Percentiles rank a stretch among this genome's conserved stretches.
phyloP scores from a whole-genome alignment of 2,329 filamentous ascomycete genomes.

The Diaporthe eres region DNA sequence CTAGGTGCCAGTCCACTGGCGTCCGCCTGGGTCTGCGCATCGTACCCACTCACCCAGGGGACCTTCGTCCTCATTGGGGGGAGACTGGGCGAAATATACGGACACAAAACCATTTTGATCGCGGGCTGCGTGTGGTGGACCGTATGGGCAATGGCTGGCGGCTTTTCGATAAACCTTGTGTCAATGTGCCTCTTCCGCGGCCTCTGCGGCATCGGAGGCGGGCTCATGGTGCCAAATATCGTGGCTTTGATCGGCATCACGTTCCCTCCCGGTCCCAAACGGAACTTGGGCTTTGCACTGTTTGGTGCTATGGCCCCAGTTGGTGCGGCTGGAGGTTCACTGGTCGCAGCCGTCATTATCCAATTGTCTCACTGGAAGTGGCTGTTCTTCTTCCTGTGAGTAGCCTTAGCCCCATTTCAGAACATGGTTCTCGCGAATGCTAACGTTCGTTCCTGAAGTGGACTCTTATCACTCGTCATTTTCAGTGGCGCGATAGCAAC shows the following conservation, averaged over 20 bases:
- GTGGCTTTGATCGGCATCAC: constrained; percentile 25
- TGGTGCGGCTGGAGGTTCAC: constrained; percentile 32
- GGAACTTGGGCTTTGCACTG: constrained; percentile 32
- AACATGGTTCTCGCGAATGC: too few species aligned
- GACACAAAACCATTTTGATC: constrained; percentile 36
- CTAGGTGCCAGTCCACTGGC: too few species aligned
- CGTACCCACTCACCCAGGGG: too few species aligned
- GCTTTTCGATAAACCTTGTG: constrained; percentile 9
- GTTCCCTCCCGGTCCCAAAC: constrained; percentile 26
- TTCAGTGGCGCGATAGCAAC: background rate
- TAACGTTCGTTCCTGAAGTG: background rate
- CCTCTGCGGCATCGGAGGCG: constrained; percentile 38
- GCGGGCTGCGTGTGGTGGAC: constrained; percentile 24
- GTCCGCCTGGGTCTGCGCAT: too few species aligned
- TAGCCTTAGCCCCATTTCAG: background rate
- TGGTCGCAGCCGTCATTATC: background rate
- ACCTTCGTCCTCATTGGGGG: too few species aligned
- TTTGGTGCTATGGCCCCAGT: constrained; percentile 39
- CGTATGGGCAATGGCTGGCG: constrained; percentile 30
- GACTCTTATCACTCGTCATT: too few species aligned
- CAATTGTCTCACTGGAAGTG: background rate
- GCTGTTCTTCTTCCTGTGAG: constrained; percentile 8
- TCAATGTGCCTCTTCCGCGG: constrained; percentile 16
- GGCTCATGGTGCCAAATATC: constrained; percentile 35
- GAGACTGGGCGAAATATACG: constrained; percentile 32